A percentile compares a stretch with the other conserved stretches of the same genome.
These are phyloP conservation scores for Suillus tomentosus DNA, from an alignment of 768 basidiomycete species.

Conservation along the genomic window DNA sequence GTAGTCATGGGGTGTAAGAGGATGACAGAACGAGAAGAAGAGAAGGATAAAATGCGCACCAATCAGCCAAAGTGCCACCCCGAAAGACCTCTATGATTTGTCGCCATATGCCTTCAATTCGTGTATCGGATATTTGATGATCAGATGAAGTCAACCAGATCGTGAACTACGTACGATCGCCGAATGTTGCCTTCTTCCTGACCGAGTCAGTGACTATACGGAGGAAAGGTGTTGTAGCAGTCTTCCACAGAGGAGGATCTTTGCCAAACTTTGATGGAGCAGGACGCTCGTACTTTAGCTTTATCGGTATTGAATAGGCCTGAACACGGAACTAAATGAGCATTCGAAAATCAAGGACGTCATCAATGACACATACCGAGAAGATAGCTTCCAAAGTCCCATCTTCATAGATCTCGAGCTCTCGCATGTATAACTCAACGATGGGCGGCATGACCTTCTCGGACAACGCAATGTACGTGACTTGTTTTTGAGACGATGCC, in stretches of 20 bases:
- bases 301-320: constrained; percentile 90
- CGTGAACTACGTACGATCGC: constrained; percentile 43
- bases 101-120: constrained; percentile 83
- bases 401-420: constrained; percentile 45
- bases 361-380: constrained; percentile 49
- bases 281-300: constrained; percentile 94
- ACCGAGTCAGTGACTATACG: constrained; percentile 70
- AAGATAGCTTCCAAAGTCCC: constrained; percentile 83
- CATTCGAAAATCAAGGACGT: background rate
- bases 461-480: constrained; percentile 88
- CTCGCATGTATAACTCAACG: constrained; percentile 67
- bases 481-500: constrained; percentile 50
- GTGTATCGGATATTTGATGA: constrained; percentile 63
- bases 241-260: constrained; percentile 92
- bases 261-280: constrained; percentile 84
- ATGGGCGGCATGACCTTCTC: constrained; percentile 87
- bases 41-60: constrained; percentile 47
- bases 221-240: constrained; percentile 79
- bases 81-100: constrained; percentile 79
- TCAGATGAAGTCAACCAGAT: background rate
- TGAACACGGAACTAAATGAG: constrained; percentile 28
- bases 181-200: constrained; percentile 50
- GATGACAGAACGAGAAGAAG: background rate
- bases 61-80: constrained; percentile 83
- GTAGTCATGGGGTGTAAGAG: background rate